phyloP scores from a whole-genome alignment of 495 filamentous ascomycete genomes.

The Penicillium atrosanguineum region DNA sequence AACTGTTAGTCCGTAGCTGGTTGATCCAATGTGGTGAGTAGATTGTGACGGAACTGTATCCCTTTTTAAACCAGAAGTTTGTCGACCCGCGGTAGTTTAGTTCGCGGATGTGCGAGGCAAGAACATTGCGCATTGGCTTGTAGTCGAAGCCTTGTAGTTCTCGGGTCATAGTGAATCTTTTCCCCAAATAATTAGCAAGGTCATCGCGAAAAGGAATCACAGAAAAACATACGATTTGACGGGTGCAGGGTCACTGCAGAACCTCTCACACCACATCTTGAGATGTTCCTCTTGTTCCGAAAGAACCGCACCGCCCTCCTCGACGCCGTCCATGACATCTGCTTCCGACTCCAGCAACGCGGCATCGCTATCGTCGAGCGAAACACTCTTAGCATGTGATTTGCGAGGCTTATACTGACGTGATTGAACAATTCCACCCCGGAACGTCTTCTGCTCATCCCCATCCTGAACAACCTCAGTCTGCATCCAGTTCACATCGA shows the following conservation, averaged over 20 bases:
- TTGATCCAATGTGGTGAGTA: constrained; percentile 52
- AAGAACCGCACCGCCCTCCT: not conserved
- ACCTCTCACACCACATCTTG: constrained; percentile 41
- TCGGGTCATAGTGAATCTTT: constrained; percentile 42
- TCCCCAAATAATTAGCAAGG: constrained; percentile 1
- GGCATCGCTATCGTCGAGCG: constrained; percentile 10
- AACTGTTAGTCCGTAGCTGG: constrained; percentile 33
- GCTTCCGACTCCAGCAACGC: constrained; percentile 8
- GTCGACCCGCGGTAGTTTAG: constrained; percentile 43
- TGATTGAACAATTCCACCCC: constrained; percentile 27
- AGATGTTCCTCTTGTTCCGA: constrained; percentile 17
- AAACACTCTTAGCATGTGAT: not conserved
- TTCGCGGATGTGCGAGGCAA: constrained; percentile 39
- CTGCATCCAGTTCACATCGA: constrained; percentile 17
- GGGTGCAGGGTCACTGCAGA: constrained; percentile 34
- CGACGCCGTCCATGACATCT: not conserved
- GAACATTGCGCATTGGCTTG: constrained; percentile 25
- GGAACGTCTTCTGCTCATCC: constrained; percentile 27
- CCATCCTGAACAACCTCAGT: constrained; percentile 24
- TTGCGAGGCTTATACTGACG: constrained; percentile 17
- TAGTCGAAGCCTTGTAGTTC: constrained; percentile 34
- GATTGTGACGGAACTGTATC: constrained; percentile 32
- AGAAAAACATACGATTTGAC: constrained; percentile 38
- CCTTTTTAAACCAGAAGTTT: constrained; percentile 15
- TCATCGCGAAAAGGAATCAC: not conserved